These are phyloP conservation scores for Nectriaceae sp. DNA, from an alignment of 2,329 filamentous ascomycete genomes.

Conservation along the genomic window DNA sequence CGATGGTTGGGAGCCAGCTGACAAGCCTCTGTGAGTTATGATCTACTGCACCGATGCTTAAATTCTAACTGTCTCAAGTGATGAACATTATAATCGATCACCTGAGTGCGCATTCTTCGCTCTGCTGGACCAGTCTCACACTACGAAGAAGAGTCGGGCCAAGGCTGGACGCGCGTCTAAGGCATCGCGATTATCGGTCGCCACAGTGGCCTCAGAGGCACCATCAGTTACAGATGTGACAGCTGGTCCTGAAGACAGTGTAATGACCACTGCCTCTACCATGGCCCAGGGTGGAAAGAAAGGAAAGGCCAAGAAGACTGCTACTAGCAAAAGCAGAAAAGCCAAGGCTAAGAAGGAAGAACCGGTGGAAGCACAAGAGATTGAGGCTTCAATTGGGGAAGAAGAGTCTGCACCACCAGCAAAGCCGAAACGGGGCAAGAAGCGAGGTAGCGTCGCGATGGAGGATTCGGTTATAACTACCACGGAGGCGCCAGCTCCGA, in stretches of 20 bases:
- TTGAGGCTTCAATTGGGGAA: conserved; percentile 25
- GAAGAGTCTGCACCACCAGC: conserved; percentile 17
- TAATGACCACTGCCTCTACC: conserved; percentile 60
- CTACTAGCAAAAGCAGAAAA: conserved; percentile 44
- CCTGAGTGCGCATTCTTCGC: conserved; percentile 82
- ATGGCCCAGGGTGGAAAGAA: conserved; percentile 63
- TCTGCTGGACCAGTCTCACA: conserved; percentile 59
- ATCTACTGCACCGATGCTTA: not conserved
- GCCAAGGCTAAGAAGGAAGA: conserved; percentile 55
- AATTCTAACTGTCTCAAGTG: conserved; percentile 49
- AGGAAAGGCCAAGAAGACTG: conserved; percentile 56
- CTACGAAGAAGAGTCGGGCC: conserved; percentile 56
- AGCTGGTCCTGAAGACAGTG: conserved; percentile 57
- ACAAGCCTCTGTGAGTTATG: conserved; percentile 76
- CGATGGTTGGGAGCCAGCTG: conserved; percentile 91
- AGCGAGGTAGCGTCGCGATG: conserved; percentile 63
- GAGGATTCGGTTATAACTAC: conserved; percentile 47
- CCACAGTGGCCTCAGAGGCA: conserved; percentile 52
- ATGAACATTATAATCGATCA: conserved; percentile 82
- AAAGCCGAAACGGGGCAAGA: conserved; percentile 56
- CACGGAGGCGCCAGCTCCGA: conserved; percentile 53
- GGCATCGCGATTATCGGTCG: conserved; percentile 62
- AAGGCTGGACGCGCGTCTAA: conserved; percentile 66
- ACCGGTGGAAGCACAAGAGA: conserved; percentile 50
- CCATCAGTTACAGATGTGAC: conserved; percentile 50